Evolutionary conservation across 306 rosid genomes (phyloP), one percentile per base, ranked within the genome.

Genomic region (Adenanthera pavonina): DNA sequence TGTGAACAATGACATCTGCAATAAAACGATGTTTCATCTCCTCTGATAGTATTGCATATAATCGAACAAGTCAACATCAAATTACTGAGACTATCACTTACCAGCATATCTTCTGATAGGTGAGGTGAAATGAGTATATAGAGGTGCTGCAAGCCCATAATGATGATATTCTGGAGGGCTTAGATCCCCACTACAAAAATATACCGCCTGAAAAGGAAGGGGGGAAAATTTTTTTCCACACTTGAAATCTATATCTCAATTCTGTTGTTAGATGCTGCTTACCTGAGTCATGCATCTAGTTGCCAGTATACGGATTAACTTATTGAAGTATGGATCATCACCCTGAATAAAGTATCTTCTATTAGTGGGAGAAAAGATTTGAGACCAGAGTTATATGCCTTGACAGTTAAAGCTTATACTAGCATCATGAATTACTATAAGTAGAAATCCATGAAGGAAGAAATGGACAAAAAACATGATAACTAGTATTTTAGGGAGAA

Each of bases 201-300:
- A 95, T 84, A 95, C 97, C 3, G 99, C 99, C 99, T 95, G 80
- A 20, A 48, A 72, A 75, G 51, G 52, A 16, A 69, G 25, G 17
- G 77, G 41, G 70, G 43, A 54, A 64, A 36, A 25, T 83, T 25
- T 33, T 77, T 73, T 66, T 60, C 38, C 33, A 77, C 66, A 19
- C 44, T 19, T 44, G 46, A 78, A 81, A 47, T 56, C 40, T 73
- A 36, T 48, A 83, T 79, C 33, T 36, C 60, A 77, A 72, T 61
- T 59, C 62, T 66, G 68, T 68, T 17, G 48, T 56, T 47, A 48
- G 56, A 44, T 77, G 84, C 67, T 85, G 74, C 79, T 89, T 87
- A 95, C 99, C 97, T 95, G 98, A 80, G 89, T 88, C 98, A 95
- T 93, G 92, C 99, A 95, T 84, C 99, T 92, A 17, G 99, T 95